A percentile compares a stretch with the other conserved stretches of the same genome.
phyloP scores from a whole-genome alignment of 139 green algal species.

The Chlamydomonas sp. region DNA sequence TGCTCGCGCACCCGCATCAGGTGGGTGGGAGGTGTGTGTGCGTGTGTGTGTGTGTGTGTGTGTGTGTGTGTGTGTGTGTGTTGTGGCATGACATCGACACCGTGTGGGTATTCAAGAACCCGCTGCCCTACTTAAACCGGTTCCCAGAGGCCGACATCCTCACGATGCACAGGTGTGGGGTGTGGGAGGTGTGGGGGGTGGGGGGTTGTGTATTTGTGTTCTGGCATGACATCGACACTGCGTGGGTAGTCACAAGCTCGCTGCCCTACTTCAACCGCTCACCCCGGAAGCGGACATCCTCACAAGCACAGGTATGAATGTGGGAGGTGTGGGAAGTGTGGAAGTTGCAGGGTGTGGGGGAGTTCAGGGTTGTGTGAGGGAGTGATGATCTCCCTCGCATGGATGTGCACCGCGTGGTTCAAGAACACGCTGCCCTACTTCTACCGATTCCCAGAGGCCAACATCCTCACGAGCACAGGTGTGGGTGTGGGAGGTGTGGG shows the following conservation, averaged over 20 bases:
- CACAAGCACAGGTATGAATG: conserved; percentile 42
- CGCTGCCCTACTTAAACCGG: conserved; percentile 62
- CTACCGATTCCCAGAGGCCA: conserved; percentile 50
- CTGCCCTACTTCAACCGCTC: conserved; percentile 66
- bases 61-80: no score
- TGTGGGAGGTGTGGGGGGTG: no score
- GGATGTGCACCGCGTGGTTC: conserved; percentile 82
- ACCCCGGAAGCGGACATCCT: conserved; percentile 77
- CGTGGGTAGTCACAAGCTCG: conserved; percentile 73
- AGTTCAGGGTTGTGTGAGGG: no score
- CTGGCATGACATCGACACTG: conserved; percentile 51
- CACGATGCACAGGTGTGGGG: conserved; percentile 41
- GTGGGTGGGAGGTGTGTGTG: no score
- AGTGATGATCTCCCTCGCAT: no score
- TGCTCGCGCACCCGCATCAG: no score
- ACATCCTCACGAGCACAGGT: conserved; percentile 73
- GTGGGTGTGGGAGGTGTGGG: no score
- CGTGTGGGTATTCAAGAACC: conserved; percentile 75
- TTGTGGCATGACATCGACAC: no score
- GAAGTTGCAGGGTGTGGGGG: background rate
- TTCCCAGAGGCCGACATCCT: conserved; percentile 76
- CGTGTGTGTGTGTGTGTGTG: no score
- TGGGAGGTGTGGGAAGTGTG: background rate
- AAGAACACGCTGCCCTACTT: conserved; percentile 72
- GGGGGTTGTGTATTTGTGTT: no score